These are phyloP conservation scores for Stephania japonica DNA, from an alignment of 164 flowering plant species.

Conservation along the genomic window DNA sequence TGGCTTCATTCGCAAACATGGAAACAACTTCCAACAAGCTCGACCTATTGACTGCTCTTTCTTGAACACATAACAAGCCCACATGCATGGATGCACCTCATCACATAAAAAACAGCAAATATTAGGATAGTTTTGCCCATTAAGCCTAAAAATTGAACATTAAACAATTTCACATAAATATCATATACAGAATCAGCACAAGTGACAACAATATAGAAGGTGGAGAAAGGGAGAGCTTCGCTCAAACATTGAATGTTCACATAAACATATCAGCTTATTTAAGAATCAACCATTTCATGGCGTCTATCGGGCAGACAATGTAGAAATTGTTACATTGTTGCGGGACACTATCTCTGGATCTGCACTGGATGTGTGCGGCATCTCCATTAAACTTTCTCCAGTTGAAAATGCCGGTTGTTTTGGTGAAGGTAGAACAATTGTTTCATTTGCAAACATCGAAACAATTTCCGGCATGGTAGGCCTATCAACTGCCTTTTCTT, in stretches of 20 bases:
- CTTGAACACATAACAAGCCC: conserved; percentile 2
- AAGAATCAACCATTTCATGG: too few species aligned
- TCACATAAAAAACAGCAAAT: too few species aligned
- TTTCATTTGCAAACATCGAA: conserved; percentile 1
- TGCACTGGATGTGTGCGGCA: too few species aligned
- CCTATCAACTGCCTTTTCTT: conserved; percentile 1
- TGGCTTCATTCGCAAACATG: background rate
- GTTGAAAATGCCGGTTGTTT: conserved; percentile 1
- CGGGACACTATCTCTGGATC: too few species aligned
- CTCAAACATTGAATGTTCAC: too few species aligned
- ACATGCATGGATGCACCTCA: conserved; percentile 3
- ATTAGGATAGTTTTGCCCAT: too few species aligned
- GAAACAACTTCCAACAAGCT: conserved; percentile 4
- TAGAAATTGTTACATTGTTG: background rate
- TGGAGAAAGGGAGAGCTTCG: too few species aligned
- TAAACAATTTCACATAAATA: too few species aligned
- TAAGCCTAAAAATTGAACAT: too few species aligned
- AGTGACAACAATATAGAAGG: too few species aligned
- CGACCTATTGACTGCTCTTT: background rate
- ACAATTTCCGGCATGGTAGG: background rate
- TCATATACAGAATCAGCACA: too few species aligned
- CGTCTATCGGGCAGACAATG: background rate
- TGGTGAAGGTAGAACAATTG: background rate
- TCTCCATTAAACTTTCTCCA: background rate
- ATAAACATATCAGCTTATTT: too few species aligned